Conservation (phyloP, 345 rosid species). For the Arabis alpina region DNA sequence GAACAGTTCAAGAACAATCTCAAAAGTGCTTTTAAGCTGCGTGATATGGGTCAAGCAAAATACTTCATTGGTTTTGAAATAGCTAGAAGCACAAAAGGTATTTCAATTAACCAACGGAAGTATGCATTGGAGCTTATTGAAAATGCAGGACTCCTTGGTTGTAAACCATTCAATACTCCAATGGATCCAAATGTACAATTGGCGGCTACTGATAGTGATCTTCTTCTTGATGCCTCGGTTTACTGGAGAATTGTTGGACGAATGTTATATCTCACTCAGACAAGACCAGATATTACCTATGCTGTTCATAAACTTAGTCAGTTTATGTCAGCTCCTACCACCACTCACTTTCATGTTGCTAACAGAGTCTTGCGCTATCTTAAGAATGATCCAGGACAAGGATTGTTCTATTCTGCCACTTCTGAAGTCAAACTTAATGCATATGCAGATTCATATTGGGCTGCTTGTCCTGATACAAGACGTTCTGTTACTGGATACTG, state of each 20-base stretch:
- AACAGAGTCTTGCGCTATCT: neutral
- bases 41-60: neutral
- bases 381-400: neutral
- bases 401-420: neutral
- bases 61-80: neutral
- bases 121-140: too few species aligned
- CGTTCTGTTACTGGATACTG: too few species aligned
- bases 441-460: neutral
- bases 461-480: neutral
- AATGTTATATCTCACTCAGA: neutral
- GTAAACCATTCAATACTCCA: too few species aligned
- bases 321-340: too few species aligned
- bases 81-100: neutral
- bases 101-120: neutral
- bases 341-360: neutral
- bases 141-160: too few species aligned
- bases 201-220: too few species aligned
- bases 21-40: too few species aligned
- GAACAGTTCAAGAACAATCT: too few species aligned
- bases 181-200: too few species aligned
- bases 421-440: neutral
- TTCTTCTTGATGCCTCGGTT: neutral
- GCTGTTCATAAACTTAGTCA: neutral
- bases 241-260: neutral
- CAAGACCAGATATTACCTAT: neutral